Percentiles rank a stretch among this genome's conserved stretches.
These are phyloP conservation scores for Ceratocystis huliohia DNA, from an alignment of 2,329 filamentous ascomycete genomes.

Conservation along the genomic window DNA sequence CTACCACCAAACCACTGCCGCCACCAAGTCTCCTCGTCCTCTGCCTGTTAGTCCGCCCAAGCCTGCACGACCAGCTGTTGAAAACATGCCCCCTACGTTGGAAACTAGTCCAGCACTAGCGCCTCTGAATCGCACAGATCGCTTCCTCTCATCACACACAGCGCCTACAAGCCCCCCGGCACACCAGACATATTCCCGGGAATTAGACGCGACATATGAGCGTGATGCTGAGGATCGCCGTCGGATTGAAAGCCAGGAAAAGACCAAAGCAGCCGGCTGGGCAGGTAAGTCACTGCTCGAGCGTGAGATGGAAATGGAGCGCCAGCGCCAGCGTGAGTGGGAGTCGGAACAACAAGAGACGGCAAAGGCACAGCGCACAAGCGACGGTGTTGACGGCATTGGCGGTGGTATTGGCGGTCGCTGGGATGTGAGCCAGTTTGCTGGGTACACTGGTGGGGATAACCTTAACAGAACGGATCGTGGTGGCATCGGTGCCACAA, in stretches of 20 bases:
- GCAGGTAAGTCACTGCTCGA: constrained; percentile 52
- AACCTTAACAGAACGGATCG: constrained; percentile 53
- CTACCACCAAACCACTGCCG: constrained; percentile 33
- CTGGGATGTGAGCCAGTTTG: constrained; percentile 68
- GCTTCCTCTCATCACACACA: constrained; percentile 35
- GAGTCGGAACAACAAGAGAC: constrained; percentile 59
- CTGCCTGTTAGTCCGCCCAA: constrained; percentile 31
- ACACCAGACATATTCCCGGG: constrained; percentile 41
- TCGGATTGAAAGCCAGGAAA: constrained; percentile 43
- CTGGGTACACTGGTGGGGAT: constrained; percentile 62
- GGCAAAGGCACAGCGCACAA: constrained; percentile 40
- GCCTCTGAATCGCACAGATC: constrained; percentile 37
- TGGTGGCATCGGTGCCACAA: constrained; percentile 51
- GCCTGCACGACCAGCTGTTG: background rate
- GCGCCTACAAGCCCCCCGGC: constrained; percentile 32
- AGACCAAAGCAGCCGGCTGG: constrained; percentile 51
- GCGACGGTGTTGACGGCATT: constrained; percentile 46
- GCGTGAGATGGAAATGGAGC: constrained; percentile 68
- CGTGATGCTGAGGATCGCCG: constrained; percentile 51
- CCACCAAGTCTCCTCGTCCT: constrained; percentile 28
- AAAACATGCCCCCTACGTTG: constrained; percentile 22
- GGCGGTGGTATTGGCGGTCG: constrained; percentile 53
- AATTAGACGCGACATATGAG: constrained; percentile 46
- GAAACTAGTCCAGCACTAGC: constrained; percentile 24
- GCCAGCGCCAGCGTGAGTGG: constrained; percentile 67